Evolutionary conservation across 2,329 filamentous ascomycete genomes (phyloP).

Genomic region (Paecilomyces dactylethromorphus): DNA sequence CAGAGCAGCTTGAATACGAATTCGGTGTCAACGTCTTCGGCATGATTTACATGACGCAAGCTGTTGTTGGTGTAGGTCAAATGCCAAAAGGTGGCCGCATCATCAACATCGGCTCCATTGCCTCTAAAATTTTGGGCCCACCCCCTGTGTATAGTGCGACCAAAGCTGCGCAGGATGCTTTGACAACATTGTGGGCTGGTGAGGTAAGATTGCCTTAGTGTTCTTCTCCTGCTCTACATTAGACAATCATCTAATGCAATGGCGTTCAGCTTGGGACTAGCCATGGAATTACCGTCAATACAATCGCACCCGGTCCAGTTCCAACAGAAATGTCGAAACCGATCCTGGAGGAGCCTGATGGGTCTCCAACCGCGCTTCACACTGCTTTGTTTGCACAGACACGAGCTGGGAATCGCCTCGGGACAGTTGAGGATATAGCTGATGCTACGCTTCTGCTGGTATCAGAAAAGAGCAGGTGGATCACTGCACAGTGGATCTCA

Average conservation of each 20-base stretch:
- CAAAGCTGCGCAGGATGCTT: slow-evolving; percentile 14
- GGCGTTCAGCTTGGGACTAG: slow-evolving; percentile 24
- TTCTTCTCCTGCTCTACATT: background rate
- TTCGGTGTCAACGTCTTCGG: slow-evolving; percentile 12
- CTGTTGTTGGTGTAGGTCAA: slow-evolving; percentile 7
- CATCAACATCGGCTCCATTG: slow-evolving; percentile 26
- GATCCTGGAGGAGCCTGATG: background rate
- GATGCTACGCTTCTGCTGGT: slow-evolving; percentile 37
- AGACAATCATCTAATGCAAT: slow-evolving; percentile 1
- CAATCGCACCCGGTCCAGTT: slow-evolving; percentile 35
- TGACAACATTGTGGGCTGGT: slow-evolving; percentile 10
- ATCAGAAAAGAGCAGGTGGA: slow-evolving; percentile 37
- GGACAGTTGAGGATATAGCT: slow-evolving; percentile 35
- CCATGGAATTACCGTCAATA: slow-evolving; percentile 40
- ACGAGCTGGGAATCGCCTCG: slow-evolving; percentile 26
- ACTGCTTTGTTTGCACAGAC: slow-evolving; percentile 15
- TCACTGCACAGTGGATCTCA: slow-evolving; percentile 40
- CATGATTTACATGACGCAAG: slow-evolving; percentile 11
- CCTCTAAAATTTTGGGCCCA: slow-evolving; percentile 17
- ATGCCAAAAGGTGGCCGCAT: slow-evolving; percentile 31
- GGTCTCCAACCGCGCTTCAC: slow-evolving; percentile 9
- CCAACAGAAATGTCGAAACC: slow-evolving; percentile 24
- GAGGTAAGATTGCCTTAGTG: slow-evolving; percentile 7
- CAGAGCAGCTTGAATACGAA: slow-evolving; percentile 6
- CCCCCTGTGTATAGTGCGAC: slow-evolving; percentile 12